Base-by-base conservation (phyloP, 768 basidiomycete genomes). In the Mycena olivaceomarginata region DNA sequence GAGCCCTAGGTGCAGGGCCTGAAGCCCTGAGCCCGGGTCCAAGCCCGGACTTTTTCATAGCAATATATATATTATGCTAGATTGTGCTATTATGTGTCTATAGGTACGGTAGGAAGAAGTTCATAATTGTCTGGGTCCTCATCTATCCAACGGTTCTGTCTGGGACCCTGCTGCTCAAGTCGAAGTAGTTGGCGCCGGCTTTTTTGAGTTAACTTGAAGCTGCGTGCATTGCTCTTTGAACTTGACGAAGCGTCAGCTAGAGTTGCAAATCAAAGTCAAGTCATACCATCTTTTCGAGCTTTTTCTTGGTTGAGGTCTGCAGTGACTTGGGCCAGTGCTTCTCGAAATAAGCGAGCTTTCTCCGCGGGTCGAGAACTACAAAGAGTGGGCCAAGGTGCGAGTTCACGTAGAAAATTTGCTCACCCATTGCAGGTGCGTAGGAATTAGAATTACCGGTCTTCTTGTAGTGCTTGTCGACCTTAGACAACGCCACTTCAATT, bases 241-340 rank as follows among this genome's bases (percentile, higher is more conserved):
- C 72, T 73, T 22, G 31, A 25, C 16, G 10, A 40, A 37, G 31
- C 13, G 65, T 73, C 41, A 67, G 53, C 39, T 57, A 45, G 37
- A 63, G 20, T 46, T 62, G 13, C 20, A 51, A 71, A 76, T 25
- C 40, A 37, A 62, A 20, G 39, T 63, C 37, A 25, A 67, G 22
- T 59, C 78, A 22, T 63, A 82, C 82, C 22, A 81, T 78, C 37
- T 75, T 62, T 53, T 84, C 79, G 2, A 67, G 75, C 25, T 64
- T 22, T 46, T 75, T 59, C 13, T 77, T 72, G 12, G 80, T 80
- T 1, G 71, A 75, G 10, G 39, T 22, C n/a, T 81, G 79, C 11
- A 83, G 80, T 2, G 79, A 51, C 7, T 57, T 72, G 7, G 71
- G 46, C 84, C 84, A 86, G 68, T 84, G 71, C 31, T 31, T 46